These are phyloP conservation scores for Exophiala oligosperma DNA, from an alignment of 2,329 filamentous ascomycete species.

Conservation along the genomic window DNA sequence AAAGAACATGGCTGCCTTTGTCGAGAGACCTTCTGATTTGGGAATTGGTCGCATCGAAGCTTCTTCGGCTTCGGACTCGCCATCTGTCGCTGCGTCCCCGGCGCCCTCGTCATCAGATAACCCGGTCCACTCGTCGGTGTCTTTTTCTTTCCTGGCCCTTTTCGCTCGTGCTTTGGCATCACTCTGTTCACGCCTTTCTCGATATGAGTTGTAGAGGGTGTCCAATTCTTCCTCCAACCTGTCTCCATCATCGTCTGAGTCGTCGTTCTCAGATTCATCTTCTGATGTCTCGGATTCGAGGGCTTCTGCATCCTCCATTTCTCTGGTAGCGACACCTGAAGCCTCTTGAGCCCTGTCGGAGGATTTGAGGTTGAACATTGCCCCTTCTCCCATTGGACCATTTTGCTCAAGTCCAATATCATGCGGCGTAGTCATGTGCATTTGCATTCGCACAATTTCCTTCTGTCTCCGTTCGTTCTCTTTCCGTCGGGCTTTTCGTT, in stretches of 20 bases:
- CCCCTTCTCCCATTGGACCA: conserved; percentile 73
- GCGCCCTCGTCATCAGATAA: conserved; percentile 70
- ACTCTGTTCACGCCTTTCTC: conserved; percentile 71
- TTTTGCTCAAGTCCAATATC: conserved; percentile 91
- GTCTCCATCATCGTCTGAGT: conserved; percentile 76
- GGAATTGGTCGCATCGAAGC: conserved; percentile 19
- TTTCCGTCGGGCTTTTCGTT: conserved; percentile 78
- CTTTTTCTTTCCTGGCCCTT: conserved; percentile 75
- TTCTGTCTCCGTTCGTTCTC: conserved; percentile 95
- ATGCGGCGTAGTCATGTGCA: conserved; percentile 94
- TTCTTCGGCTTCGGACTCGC: conserved; percentile 40
- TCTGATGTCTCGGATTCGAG: conserved; percentile 57
- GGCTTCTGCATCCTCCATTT: conserved; percentile 67
- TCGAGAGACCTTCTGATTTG: conserved; percentile 65
- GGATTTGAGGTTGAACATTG: conserved; percentile 82
- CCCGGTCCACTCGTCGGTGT: conserved; percentile 90
- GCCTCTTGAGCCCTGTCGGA: conserved; percentile 74
- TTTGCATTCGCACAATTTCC: conserved; percentile 92
- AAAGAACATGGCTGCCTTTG: conserved; percentile 84
- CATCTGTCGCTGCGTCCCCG: conserved; percentile 44
- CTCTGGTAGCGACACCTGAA: conserved; percentile 70
- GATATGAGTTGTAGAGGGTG: conserved; percentile 81
- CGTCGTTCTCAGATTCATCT: conserved; percentile 64
- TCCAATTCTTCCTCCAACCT: conserved; percentile 82
- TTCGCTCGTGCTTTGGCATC: conserved; percentile 92